Conservation (phyloP, 1,284 basidiomycete genomes). For the Exsudoporus floridanus region DNA sequence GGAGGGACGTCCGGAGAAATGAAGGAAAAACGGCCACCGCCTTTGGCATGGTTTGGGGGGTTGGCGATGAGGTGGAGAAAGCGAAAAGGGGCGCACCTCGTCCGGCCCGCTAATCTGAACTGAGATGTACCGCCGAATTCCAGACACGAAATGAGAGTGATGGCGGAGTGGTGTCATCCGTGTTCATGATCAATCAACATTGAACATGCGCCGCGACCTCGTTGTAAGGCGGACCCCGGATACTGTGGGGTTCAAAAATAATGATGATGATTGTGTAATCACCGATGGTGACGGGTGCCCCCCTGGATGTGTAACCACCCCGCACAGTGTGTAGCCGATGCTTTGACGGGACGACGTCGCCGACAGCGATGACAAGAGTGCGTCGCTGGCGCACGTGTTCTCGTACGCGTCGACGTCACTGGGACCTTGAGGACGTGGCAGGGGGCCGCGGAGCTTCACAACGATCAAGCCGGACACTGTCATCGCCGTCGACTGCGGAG, state of each 20-base stretch:
- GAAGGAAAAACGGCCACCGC: background rate
- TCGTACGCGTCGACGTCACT: background rate
- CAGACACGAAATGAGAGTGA: background rate
- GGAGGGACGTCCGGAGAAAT: background rate
- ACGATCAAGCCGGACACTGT: background rate
- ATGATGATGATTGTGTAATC: background rate
- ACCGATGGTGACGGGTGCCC: background rate
- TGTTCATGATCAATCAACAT: background rate
- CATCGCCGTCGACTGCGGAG: background rate
- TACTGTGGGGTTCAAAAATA: slow-evolving; percentile 4
- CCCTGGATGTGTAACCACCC: too few species aligned
- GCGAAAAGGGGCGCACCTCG: background rate
- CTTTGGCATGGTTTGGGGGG: too few species aligned
- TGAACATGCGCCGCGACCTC: background rate
- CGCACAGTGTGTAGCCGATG: too few species aligned
- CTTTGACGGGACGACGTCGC: background rate
- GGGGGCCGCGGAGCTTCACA: background rate
- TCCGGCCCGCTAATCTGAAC: background rate
- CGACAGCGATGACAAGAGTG: background rate
- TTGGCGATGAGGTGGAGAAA: background rate
- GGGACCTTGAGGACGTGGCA: background rate
- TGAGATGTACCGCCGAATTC: background rate
- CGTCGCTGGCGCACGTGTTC: background rate
- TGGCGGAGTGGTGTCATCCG: background rate
- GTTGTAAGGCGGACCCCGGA: slow-evolving; percentile 1